A percentile compares a stretch with the other conserved stretches of the same genome.
phyloP scores from a whole-genome alignment of 2,329 filamentous ascomycete species.

The Colletotrichum gloeosporioides region DNA sequence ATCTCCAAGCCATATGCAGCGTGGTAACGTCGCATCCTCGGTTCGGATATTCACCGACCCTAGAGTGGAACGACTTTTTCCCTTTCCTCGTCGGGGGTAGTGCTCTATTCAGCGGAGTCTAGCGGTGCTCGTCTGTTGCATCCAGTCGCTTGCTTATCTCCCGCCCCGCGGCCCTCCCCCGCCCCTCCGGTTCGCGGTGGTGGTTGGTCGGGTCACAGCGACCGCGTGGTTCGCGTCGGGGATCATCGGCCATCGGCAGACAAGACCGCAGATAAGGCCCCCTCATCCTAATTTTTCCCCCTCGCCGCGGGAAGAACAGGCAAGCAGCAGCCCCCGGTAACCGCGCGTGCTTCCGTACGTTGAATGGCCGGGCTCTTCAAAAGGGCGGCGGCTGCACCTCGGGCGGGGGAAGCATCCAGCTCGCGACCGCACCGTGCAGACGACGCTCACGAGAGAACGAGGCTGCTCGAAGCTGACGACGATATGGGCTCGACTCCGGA shows the following conservation, averaged over 20 bases:
- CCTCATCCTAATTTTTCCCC: neutral
- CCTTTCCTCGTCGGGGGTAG: neutral
- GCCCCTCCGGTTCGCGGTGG: neutral
- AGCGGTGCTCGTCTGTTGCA: neutral
- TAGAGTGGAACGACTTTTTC: neutral
- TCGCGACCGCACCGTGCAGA: neutral
- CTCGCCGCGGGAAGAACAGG: neutral
- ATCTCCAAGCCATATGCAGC: neutral
- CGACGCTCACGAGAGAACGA: neutral
- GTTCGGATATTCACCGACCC: constrained; percentile 4
- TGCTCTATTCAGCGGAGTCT: constrained; percentile 13
- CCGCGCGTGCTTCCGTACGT: neutral
- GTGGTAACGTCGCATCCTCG: neutral
- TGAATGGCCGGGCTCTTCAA: constrained; percentile 7
- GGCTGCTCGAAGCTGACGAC: neutral
- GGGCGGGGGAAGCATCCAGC: neutral
- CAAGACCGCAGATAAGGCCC: neutral
- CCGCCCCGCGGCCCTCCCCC: neutral
- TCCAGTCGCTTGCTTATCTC: constrained; percentile 2
- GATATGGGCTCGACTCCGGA: constrained; percentile 12
- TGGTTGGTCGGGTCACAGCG: neutral
- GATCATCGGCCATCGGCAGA: constrained; percentile 4
- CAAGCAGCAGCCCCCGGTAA: neutral
- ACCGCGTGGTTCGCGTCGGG: neutral
- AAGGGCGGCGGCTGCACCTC: neutral